Percentiles rank a stretch among this genome's conserved stretches.
Conservation (phyloP, 139 green algal genomes). For the Chlorokybus atmophyticus region DNA sequence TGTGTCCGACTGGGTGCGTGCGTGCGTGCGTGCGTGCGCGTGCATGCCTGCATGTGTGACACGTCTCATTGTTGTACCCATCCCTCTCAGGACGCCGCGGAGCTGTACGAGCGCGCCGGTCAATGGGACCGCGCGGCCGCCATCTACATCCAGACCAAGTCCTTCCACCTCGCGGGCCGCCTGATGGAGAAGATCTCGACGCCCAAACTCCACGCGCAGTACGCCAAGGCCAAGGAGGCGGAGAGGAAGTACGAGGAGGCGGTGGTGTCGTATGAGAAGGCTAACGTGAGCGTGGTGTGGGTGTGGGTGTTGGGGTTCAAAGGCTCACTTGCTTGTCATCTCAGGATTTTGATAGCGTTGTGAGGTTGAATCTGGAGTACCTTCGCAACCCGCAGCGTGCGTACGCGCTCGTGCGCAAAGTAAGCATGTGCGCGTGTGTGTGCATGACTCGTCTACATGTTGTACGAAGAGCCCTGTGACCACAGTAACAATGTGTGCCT, state of each 20-base stretch:
- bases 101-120: constrained; percentile 58
- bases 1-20: no score
- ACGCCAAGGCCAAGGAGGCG: constrained; percentile 50
- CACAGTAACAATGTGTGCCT: no score
- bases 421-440: no score
- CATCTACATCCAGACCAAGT: constrained; percentile 62
- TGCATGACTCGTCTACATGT: no score
- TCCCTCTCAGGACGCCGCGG: constrained; percentile 54
- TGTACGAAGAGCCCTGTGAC: no score
- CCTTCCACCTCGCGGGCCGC: constrained; percentile 44
- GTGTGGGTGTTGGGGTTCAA: no score
- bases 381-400: constrained; percentile 45
- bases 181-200: constrained; percentile 46
- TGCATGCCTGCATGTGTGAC: no score
- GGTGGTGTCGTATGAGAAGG: constrained; percentile 43
- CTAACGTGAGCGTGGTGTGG: no score
- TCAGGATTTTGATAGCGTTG: constrained; percentile 31
- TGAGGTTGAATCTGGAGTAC: constrained; percentile 51
- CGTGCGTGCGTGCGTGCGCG: background rate
- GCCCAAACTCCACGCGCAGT: constrained; percentile 24
- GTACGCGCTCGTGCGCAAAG: constrained; percentile 47
- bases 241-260: constrained; percentile 35
- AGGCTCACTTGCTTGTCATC: no score
- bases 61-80: no score
- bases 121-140: constrained; percentile 51